Base-by-base conservation (phyloP, 2,329 filamentous ascomycete species). In the Penicillium fuscoglaucum region DNA sequence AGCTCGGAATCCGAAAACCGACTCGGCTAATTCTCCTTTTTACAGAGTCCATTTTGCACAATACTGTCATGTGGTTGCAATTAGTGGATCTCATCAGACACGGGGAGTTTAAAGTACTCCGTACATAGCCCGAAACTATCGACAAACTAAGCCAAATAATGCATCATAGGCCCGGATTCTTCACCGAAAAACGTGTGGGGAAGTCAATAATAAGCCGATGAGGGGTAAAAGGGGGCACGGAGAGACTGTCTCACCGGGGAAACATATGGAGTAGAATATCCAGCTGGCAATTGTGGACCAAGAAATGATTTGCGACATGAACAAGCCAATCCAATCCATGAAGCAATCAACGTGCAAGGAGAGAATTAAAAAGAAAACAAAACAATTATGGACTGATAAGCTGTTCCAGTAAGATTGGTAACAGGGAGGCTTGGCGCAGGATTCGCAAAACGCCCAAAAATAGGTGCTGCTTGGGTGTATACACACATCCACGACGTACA, bases 181-280 rank as follows among this genome's bases (percentile, higher is more conserved):
- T 65, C 59, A 65, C 61, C 63, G 61, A 26, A 46, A 54, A 47
- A 35, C 28, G 37, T 63, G 65, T 57, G 61, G 62, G 59, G 62
- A 55, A 57, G 28, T 35, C 28, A 52, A 29, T 45, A 53, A 57
- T 60, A 33, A 52, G 21, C 35, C 26, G 19, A 57, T 47, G 41
- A 55, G 50, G 61, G 59, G 59, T 37, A 53, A 45, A 39, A 10
- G 45, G 45, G 28, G 53, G n/a, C 15, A 29, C 24, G 43, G 37
- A 7, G 53, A 49, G 26, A 29, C 33, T 1, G 21, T 48, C 39
- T 56, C 47, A 56, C 39, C 47, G 47, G 21, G 24, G 10, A 60
- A 43, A 49, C 12, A 28, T 29, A 40, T 26, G 41, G 43, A 28
- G 15, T 15, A 44, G 29, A 26, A 37, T 15, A 28, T 29, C 47